Conservation (phyloP, 345 rosid species). For the Schrenkiella parvula region DNA sequence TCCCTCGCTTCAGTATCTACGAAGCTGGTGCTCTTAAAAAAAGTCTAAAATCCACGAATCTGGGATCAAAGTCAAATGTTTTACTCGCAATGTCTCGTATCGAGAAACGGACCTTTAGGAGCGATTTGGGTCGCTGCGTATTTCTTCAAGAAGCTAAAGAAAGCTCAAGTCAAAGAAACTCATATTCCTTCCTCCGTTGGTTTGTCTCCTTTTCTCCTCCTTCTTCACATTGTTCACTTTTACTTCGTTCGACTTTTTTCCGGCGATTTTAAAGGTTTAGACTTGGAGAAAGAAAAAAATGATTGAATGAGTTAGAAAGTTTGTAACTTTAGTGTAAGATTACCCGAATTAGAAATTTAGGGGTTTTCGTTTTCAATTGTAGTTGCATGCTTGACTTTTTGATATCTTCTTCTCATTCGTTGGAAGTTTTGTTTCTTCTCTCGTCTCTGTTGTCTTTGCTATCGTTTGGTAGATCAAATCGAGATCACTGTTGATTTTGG, state of each 20-base stretch:
- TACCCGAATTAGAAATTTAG: constrained; percentile 10
- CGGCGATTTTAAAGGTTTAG: not conserved
- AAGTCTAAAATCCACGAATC: not conserved
- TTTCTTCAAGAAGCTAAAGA: constrained; percentile 72
- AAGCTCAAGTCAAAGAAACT: constrained; percentile 57
- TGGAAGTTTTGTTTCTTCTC: not conserved
- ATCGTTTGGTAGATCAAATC: not conserved
- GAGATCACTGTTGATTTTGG: not conserved
- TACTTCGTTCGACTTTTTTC: not conserved
- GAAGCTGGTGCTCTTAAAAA: constrained; percentile 4
- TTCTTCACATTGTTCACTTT: not conserved
- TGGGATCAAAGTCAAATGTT: constrained; percentile 39
- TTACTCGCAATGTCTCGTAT: constrained; percentile 51
- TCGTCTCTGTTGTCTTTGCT: not conserved
- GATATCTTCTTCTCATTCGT: not conserved
- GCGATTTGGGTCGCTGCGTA: constrained; percentile 86
- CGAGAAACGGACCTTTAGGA: constrained; percentile 62
- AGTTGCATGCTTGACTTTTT: not conserved
- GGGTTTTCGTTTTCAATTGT: not conserved
- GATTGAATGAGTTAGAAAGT: not conserved
- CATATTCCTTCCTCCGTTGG: constrained; percentile 77
- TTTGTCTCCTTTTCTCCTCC: constrained; percentile 33
- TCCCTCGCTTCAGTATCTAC: constrained; percentile 24
- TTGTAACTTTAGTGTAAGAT: not conserved
- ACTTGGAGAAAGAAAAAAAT: not conserved